Percentiles rank a stretch among this genome's conserved stretches.
These are phyloP conservation scores for Daldinia sp. DNA, from an alignment of 2,329 filamentous ascomycete genomes.

Conservation along the genomic window DNA sequence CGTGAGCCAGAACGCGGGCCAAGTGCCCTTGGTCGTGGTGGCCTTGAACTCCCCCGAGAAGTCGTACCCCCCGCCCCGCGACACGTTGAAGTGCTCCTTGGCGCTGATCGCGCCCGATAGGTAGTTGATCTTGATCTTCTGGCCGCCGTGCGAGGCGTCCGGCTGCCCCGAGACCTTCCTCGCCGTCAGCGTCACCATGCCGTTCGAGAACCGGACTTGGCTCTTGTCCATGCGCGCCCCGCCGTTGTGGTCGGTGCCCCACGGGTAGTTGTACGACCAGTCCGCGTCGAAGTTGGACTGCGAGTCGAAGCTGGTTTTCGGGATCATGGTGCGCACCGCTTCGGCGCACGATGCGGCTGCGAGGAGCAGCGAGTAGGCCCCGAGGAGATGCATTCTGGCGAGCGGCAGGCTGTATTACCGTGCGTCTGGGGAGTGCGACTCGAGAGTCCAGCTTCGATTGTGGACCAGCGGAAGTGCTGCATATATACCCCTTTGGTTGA, in stretches of 20 bases:
- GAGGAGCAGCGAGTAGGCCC: slow-evolving; percentile 24
- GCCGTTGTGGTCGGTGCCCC: slow-evolving; percentile 66
- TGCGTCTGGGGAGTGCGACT: not conserved
- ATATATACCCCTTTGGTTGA: slow-evolving; percentile 12
- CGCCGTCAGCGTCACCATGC: slow-evolving; percentile 58
- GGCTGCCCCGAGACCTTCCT: slow-evolving; percentile 53
- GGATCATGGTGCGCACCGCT: slow-evolving; percentile 50
- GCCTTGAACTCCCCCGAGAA: slow-evolving; percentile 53
- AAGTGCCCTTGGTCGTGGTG: slow-evolving; percentile 55
- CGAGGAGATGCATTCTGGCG: slow-evolving; percentile 18
- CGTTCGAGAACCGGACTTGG: slow-evolving; percentile 53
- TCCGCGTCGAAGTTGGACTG: slow-evolving; percentile 51
- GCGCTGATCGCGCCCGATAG: slow-evolving; percentile 57
- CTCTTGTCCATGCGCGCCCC: slow-evolving; percentile 61
- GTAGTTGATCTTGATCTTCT: slow-evolving; percentile 59
- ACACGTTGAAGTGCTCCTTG: slow-evolving; percentile 52
- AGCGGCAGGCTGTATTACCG: not conserved
- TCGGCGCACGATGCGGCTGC: slow-evolving; percentile 36
- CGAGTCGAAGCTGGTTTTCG: slow-evolving; percentile 50
- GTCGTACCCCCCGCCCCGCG: slow-evolving; percentile 51
- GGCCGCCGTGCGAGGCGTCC: slow-evolving; percentile 49
- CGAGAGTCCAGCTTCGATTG: not conserved
- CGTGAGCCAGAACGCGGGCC: slow-evolving; percentile 68
- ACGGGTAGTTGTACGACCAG: slow-evolving; percentile 64
- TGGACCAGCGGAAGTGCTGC: not conserved